phyloP scores from a whole-genome alignment of 345 rosid genomes.

The Luvunga scandens region DNA sequence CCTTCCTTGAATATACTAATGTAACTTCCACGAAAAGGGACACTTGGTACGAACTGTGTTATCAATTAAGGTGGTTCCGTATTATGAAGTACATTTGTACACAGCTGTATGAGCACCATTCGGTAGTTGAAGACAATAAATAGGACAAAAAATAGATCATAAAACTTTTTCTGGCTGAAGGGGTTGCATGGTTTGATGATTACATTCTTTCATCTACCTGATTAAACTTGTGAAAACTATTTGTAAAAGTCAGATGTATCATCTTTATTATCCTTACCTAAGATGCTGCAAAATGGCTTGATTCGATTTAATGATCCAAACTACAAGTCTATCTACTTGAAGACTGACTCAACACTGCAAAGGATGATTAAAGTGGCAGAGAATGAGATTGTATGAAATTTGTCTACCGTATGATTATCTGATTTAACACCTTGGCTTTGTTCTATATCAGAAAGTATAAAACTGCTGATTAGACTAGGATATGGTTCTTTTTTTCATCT shows the following conservation, averaged over 20 bases:
- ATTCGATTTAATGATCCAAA: background rate
- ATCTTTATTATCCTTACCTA: background rate
- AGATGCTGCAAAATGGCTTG: background rate
- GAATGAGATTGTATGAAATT: background rate
- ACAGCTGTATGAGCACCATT: background rate
- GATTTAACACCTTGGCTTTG: background rate
- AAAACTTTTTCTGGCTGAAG: background rate
- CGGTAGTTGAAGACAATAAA: background rate
- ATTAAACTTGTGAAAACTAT: background rate
- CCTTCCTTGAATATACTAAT: background rate
- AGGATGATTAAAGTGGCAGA: background rate
- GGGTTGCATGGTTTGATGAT: background rate
- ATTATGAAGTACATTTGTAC: background rate
- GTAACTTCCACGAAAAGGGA: background rate
- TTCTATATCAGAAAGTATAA: background rate
- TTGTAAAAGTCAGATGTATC: background rate
- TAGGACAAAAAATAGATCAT: background rate
- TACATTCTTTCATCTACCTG: background rate
- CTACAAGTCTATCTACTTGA: background rate
- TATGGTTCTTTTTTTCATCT: background rate
- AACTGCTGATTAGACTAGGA: background rate
- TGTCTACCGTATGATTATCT: background rate
- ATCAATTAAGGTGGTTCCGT: background rate
- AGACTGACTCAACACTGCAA: background rate
- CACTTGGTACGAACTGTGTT: background rate